Base-by-base conservation (phyloP, 768 basidiomycete species). In the Amanita fuliginea region DNA sequence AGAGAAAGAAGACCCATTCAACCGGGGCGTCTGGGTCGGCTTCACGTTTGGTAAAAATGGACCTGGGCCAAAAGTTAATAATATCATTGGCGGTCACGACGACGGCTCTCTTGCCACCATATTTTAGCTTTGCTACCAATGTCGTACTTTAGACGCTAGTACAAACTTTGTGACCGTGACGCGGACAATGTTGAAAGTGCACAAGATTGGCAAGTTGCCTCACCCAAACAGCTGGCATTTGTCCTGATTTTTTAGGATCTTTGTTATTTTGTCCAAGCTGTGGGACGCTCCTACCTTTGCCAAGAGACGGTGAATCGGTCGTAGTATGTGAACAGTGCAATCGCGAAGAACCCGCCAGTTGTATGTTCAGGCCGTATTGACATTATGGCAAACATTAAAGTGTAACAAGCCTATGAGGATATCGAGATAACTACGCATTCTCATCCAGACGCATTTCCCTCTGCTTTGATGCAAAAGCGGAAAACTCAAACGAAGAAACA, bases 231-330 rank as follows among this genome's bases (percentile, higher is more conserved):
- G 18, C n/a, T 1, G 18, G 21, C 16, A 32, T 47, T 13, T 2
- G 19, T 26, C n/a, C 18, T 36, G 16, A 42, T 34, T 49, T 16
- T 13, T 46, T 58, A 86, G 96, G 95, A 46, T 94, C 93, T 1
- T 72, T 98, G 21, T 71, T 98, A 35, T 98, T 99, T 68, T 99
- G 96, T 67, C 90, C 91, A 1, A 73, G 80, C 52, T 99, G 96
- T 56, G 92, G 92, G 11, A 95, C 90, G 1, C 71, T 99, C 33
- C 81, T 98, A 11, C 78, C 83, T 54, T 67, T 92, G 18, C 96
- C 96, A 0, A 69, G 70, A 57, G 84, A 83, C 40, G 80, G 83
- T 39, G 82, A 90, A 56, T 71, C 74, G 42, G 68, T 68, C n/a
- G 84, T 97, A 26, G 68, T 64, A 3, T 99, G 96, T 67, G 88